Base-by-base conservation (phyloP, 2,329 filamentous ascomycete species). In the Zopfia rhizophila region DNA sequence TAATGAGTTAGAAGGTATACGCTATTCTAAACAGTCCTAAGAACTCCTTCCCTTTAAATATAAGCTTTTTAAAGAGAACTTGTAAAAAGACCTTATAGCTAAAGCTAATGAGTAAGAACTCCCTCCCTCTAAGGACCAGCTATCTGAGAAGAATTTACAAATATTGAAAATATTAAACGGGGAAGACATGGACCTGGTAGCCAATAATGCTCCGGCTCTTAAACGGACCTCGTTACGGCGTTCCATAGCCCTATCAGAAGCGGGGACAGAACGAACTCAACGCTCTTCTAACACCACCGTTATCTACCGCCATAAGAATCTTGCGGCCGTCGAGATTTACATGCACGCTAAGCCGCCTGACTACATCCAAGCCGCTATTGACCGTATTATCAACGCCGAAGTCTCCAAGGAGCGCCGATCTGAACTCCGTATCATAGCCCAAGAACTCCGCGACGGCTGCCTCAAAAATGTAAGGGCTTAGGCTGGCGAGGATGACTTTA, bases 71-170 rank as follows among this genome's bases (percentile, higher is more conserved):
- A 14, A 31, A 14, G 29, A 31, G 29, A 31, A 31, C 29, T 16
- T 16, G 29, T 14, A 31, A 31, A 31, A 8, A 10, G 29, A 16
- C 29, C 29, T 10, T 16, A 16, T 7, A 31, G 29, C 14, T 31
- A 14, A 31, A 31, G 29, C 29, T 14, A 16, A 31, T 14, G 29
- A 31, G 85, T 73, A 96, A 42, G 18, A 38, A 22, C 33, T 12
- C 14, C 17, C 30, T 21, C 38, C n/a, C 14, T 16, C 10, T 21
- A 7, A 7, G 13, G 5, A 7, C 31, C 33, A n/a, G 23, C 40
- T 45, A 31, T 40, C 32, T 29, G 33, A 28, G 21, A 18, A 27
- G 21, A 23, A 45, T 19, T 36, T 29, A 38, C 32, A 43, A 21
- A 13, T 13, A 5, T n/a, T n/a, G n/a, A n/a, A n/a, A n/a, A n/a